phyloP scores from a whole-genome alignment of 2,329 filamentous ascomycete genomes.

The Tolypocladium album region DNA sequence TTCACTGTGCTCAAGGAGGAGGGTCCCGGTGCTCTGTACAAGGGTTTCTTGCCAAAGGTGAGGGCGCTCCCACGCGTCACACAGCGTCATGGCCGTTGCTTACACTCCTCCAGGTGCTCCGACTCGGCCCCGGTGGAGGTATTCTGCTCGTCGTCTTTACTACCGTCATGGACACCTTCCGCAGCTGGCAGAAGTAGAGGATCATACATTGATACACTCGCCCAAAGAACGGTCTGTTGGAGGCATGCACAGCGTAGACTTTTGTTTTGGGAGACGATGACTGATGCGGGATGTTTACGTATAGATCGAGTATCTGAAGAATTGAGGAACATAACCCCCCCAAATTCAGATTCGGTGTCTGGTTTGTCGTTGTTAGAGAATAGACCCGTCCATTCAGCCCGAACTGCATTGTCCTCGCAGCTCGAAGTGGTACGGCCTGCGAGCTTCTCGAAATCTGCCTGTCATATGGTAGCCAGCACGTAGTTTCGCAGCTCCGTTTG shows the following conservation, averaged over 20 bases:
- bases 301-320: neutral
- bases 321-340: neutral
- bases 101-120: slow-evolving; percentile 21
- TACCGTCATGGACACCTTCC: slow-evolving; percentile 89
- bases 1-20: slow-evolving; percentile 86
- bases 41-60: slow-evolving; percentile 96
- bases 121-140: slow-evolving; percentile 45
- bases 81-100: slow-evolving; percentile 1
- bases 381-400: neutral
- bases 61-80: slow-evolving; percentile 32
- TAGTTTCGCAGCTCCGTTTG: neutral
- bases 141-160: slow-evolving; percentile 79
- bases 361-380: neutral
- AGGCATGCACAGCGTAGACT: neutral
- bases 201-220: too few relatives aligned
- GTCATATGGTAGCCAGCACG: neutral
- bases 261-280: neutral
- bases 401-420: too few relatives aligned
- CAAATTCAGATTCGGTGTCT: too few relatives aligned
- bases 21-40: slow-evolving; percentile 86
- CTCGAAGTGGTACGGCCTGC: neutral
- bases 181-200: slow-evolving; percentile 33
- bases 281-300: neutral
- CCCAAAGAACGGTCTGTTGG: neutral
- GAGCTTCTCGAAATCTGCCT: neutral